Evolutionary conservation across 441 rosid species (phyloP), one percentile per base, ranked within the genome.

Genomic region (Euphorbia celastroides): DNA sequence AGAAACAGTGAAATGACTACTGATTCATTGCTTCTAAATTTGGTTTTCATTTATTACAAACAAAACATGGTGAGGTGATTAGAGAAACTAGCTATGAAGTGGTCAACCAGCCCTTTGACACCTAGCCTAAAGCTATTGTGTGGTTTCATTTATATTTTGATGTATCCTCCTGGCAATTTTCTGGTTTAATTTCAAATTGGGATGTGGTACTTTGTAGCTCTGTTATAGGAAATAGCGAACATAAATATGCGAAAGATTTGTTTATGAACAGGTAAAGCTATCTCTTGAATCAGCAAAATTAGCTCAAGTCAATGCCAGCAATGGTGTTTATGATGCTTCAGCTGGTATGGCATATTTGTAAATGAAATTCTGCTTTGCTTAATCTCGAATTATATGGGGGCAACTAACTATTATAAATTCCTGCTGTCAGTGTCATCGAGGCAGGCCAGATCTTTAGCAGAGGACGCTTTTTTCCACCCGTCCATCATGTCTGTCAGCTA

Each of bases 401-500:
- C 68, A 26, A 31, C 65, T 67, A 60, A 74, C 57, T 48, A 75
- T 60, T 65, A 26, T 14, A 75, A 72, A 23, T 28, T 65, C 54
- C 62, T 66, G 38, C 56, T 69, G 60, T 60, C 82, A 94, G 98
- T 79, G 64, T 90, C 86, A 54, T 88, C 98, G 9, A 88, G 86
- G 75, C 86, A 90, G 76, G 97, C 98, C 65, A 87, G 99, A 77
- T 86, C 92, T 50, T 75, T 85, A 72, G 97, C 97, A 5, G 97
- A 92, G 83, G 96, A 90, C 84, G 98, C 98, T 48, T 95, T 95
- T 75, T 87, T 83, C 74, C 96, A 92, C 65, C 97, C 97, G 20
- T 90, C 97, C 22, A 88, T 92, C 20, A 92, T 88, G 92, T 95
- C 99, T 13, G 88, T 95, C 77, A 92, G 99, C 88, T 90, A 90